These are phyloP conservation scores for Coffea eugenioides DNA, from an alignment of 257 asterid genomes.

Conservation along the genomic window DNA sequence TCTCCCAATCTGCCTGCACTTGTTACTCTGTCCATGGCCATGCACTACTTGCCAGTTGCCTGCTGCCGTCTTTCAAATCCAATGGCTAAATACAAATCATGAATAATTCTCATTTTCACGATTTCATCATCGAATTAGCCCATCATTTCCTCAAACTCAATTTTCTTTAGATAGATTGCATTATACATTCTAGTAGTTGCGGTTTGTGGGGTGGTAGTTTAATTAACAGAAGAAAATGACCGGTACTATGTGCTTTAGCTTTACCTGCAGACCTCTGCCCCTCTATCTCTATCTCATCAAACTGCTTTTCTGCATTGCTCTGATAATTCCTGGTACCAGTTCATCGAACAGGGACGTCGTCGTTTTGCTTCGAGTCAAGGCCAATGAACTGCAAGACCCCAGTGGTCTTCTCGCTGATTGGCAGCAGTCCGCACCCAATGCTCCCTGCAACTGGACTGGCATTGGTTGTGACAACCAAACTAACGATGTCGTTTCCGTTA, in stretches of 20 bases:
- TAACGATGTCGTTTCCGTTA: slow-evolving; percentile 47
- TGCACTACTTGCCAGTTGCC: background rate
- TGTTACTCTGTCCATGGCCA: background rate
- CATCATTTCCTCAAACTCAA: background rate
- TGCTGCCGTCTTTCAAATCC: background rate
- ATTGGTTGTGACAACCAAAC: slow-evolving; percentile 43
- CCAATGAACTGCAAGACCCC: slow-evolving; percentile 50
- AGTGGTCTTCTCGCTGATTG: slow-evolving; percentile 45
- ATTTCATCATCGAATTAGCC: background rate
- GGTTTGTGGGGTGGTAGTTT: background rate
- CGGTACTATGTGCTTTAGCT: background rate
- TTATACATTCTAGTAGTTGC: background rate
- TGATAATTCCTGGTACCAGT: slow-evolving; percentile 19
- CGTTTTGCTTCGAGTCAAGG: slow-evolving; percentile 56
- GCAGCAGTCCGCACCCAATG: slow-evolving; percentile 34
- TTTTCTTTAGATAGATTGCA: background rate
- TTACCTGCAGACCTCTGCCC: background rate
- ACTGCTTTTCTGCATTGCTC: slow-evolving; percentile 27
- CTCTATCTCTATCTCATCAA: slow-evolving; percentile 15
- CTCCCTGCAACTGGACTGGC: slow-evolving; percentile 79
- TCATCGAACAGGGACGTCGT: slow-evolving; percentile 54
- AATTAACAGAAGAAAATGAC: background rate
- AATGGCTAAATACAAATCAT: background rate
- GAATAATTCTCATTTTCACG: background rate
- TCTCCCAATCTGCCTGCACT: background rate